phyloP scores from a whole-genome alignment of 495 filamentous ascomycete genomes.

The Podospora tetraspora region DNA sequence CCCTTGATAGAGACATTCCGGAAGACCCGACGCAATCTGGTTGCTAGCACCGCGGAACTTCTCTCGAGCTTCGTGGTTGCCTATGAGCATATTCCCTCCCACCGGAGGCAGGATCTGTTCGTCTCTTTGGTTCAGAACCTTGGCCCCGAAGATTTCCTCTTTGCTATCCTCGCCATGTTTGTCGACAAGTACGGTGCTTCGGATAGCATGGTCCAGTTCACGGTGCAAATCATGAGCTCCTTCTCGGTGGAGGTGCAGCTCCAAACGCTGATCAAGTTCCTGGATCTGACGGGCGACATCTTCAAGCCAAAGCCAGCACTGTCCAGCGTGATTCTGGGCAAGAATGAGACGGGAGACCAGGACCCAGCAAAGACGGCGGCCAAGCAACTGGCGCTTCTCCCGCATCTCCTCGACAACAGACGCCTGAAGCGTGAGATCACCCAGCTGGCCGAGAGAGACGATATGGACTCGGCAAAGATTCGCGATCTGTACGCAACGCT shows the following conservation, averaged over 20 bases:
- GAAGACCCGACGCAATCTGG: slow-evolving; percentile 66
- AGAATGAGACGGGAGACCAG: slow-evolving; percentile 55
- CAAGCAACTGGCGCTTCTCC: slow-evolving; percentile 57
- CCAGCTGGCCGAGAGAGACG: slow-evolving; percentile 46
- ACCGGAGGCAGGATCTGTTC: slow-evolving; percentile 76
- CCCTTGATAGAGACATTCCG: slow-evolving; percentile 82
- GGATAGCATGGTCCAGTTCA: slow-evolving; percentile 47
- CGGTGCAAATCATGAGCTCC: slow-evolving; percentile 47
- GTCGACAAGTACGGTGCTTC: slow-evolving; percentile 60
- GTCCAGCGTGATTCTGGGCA: slow-evolving; percentile 61
- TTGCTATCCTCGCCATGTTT: slow-evolving; percentile 65
- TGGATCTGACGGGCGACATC: slow-evolving; percentile 66
- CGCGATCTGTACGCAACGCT: slow-evolving; percentile 63
- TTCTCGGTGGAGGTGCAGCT: slow-evolving; percentile 64
- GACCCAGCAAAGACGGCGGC: slow-evolving; percentile 55
- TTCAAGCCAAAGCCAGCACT: slow-evolving; percentile 63
- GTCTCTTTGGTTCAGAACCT: slow-evolving; percentile 73
- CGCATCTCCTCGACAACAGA: slow-evolving; percentile 46
- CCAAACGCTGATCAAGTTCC: slow-evolving; percentile 61
- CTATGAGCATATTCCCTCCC: slow-evolving; percentile 87
- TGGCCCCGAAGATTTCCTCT: slow-evolving; percentile 75
- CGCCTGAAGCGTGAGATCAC: slow-evolving; percentile 45
- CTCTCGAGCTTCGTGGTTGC: slow-evolving; percentile 88
- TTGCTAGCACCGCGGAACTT: slow-evolving; percentile 76
- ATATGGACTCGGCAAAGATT: slow-evolving; percentile 56